These are phyloP conservation scores for Vitis amurensis DNA, from an alignment of 164 flowering plant genomes.

Conservation along the genomic window DNA sequence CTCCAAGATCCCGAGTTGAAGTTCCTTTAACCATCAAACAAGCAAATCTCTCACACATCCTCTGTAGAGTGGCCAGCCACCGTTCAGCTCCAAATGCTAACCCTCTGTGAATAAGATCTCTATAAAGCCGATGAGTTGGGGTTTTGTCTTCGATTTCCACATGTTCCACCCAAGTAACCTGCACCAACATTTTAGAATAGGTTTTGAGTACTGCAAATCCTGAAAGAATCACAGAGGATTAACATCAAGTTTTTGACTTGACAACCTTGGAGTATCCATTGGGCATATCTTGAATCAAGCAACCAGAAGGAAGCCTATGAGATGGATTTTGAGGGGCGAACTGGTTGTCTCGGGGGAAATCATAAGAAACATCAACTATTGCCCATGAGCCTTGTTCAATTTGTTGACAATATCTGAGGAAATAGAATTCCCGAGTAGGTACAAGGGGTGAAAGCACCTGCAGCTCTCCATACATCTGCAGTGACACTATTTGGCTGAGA, in stretches of 20 bases:
- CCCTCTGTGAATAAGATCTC: slow-evolving; percentile 45
- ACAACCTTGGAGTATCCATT: slow-evolving; percentile 60
- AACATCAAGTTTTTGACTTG: neutral
- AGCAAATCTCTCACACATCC: slow-evolving; percentile 60
- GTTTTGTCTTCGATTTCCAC: slow-evolving; percentile 56
- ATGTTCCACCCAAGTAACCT: slow-evolving; percentile 75
- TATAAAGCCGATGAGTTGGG: slow-evolving; percentile 40
- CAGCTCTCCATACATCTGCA: slow-evolving; percentile 52
- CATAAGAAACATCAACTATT: slow-evolving; percentile 49
- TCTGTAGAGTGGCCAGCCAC: slow-evolving; percentile 57
- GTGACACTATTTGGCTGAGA: neutral
- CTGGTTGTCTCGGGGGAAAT: slow-evolving; percentile 35
- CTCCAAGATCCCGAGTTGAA: slow-evolving; percentile 50
- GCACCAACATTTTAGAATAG: slow-evolving; percentile 6
- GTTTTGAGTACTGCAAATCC: neutral
- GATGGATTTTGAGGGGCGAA: slow-evolving; percentile 28
- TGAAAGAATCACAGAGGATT: neutral
- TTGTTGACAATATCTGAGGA: slow-evolving; percentile 51
- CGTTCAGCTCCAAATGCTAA: slow-evolving; percentile 62
- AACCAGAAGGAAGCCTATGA: slow-evolving; percentile 59
- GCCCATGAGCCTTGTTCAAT: slow-evolving; percentile 50
- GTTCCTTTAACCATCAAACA: slow-evolving; percentile 38
- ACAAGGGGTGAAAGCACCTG: slow-evolving; percentile 48
- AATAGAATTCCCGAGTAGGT: slow-evolving; percentile 38
- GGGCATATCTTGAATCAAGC: slow-evolving; percentile 63